Evolutionary conservation across 768 basidiomycete genomes (phyloP), one percentile per base, ranked within the genome.

Genomic region (Psilocybe azurescens): DNA sequence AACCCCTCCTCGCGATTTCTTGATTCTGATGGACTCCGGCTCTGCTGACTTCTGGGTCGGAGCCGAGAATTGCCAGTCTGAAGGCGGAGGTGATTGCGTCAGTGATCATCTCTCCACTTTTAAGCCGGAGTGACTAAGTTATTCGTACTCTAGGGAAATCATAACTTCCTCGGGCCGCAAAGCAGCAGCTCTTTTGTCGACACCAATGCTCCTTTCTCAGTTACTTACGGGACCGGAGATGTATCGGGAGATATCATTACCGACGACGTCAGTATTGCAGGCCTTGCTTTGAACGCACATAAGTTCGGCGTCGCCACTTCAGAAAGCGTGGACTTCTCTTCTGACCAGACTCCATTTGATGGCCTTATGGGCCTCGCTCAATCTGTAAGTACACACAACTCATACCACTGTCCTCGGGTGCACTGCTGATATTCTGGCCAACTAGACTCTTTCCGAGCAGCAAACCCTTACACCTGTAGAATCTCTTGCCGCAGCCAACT

Each of bases 281-380:
- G 88, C 18, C 77, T 94, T 44, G 64, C 74, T 0, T 78, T 94
- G 41, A 70, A 70, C 4, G 77, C 67, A 3, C 90, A 92, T 72
- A 83, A 80, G 0, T 93, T 94, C 63, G 93, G 93, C 57, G 86
- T 87, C 20, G 83, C 90, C 6, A 74, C 73, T 1, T 41, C 66
- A 11, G 93, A 94, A 73, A 86, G 82, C 53, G 67, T 72, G 0
- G 86, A 92, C 36, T 93, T 94, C 75, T 78, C 86, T 13, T 68
- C 70, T 39, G 63, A 80, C 65, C 56, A 62, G 1, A 78, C 79
- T 44, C 77, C 83, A 1, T 91, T 90, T 63, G 89, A 92, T 69
- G 90, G 92, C 14, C 73, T 94, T 39, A 89, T 93, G 87, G 91
- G 92, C 38, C 80, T 91, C 52, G 92, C 89, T 5, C 79, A 88